Conservation (phyloP, 2,329 filamentous ascomycete species). For the Septoria petroselini region DNA sequence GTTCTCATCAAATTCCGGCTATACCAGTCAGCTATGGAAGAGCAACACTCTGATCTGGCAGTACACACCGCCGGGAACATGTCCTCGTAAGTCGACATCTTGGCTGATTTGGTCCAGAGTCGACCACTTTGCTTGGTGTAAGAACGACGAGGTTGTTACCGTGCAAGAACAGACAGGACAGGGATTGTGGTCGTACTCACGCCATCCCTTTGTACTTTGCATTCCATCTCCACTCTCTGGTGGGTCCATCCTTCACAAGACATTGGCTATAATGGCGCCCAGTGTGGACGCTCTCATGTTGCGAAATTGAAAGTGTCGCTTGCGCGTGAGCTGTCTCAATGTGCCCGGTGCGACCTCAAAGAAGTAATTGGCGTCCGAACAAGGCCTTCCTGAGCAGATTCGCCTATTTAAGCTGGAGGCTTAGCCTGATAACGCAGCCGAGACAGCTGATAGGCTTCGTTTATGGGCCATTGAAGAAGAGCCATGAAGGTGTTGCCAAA, state of each 20-base stretch:
- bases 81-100: conserved; percentile 4
- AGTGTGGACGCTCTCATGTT: no score
- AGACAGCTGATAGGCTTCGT: neutral
- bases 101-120: neutral
- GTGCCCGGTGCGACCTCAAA: neutral
- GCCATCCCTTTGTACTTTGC: no score
- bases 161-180: no score
- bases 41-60: neutral
- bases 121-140: no score
- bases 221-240: no score
- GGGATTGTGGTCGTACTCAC: no score
- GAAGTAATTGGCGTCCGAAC: neutral
- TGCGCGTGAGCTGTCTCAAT: neutral
- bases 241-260: no score
- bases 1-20: conserved; percentile 42
- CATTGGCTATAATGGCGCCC: no score
- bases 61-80: conserved; percentile 3
- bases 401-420: neutral
- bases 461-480: neutral
- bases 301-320: neutral
- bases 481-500: no score
- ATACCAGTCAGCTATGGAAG: neutral
- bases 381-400: neutral
- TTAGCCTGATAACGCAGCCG: conserved; percentile 9
- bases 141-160: no score